Base-by-base conservation (phyloP, 2,329 filamentous ascomycete genomes). In the Raffaelea albimanens region DNA sequence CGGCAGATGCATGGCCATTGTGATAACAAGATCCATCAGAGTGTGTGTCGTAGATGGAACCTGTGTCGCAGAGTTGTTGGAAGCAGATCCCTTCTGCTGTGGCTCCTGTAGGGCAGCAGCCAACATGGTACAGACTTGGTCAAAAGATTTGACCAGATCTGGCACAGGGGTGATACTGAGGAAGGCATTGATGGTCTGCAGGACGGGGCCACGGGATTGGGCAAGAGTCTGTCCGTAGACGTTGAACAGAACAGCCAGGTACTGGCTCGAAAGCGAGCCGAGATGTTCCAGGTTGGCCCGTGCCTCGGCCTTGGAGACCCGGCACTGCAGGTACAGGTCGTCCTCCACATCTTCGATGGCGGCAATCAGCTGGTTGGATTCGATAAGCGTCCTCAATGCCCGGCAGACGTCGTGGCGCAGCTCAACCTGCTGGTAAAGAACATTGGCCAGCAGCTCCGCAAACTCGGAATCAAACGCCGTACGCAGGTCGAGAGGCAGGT, bases 191-290 rank as follows among this genome's bases (percentile, higher is more conserved):
- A 97, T 93, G 52, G 90, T 95, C 62, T 91, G 87, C 31, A 98
- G 72, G 46, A 98, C 93, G 19, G 87, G 88, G 0, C 88, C 90
- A 56, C 93, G 79, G 59, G 87, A 93, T 60, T 96, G 88, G 2
- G 93, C 91, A 22, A 98, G 74, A 1, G 93, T 98, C 64, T 96
- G 87, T 54, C 87, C 95, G 69, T 98, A 98, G 40, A 98, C 91
- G 61, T 98, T 98, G 74, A 98, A 97, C n/a, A 98, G 71, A 1
- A 97, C 91, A 7, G 93, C 90, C 39, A 98, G 78, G 67, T 98
- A 78, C 58, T 97, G 97, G 51, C 84, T 84, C 1, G 91, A 77
- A 60, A 93, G 90, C 1, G 71, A 70, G 16, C 87, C 81, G 13
- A 98, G 72, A 61, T 95, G 83, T n/a, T 80, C 70, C 36, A 97